Evolutionary conservation across 2,329 filamentous ascomycete genomes (phyloP).

Genomic region (Curvularia sp.): DNA sequence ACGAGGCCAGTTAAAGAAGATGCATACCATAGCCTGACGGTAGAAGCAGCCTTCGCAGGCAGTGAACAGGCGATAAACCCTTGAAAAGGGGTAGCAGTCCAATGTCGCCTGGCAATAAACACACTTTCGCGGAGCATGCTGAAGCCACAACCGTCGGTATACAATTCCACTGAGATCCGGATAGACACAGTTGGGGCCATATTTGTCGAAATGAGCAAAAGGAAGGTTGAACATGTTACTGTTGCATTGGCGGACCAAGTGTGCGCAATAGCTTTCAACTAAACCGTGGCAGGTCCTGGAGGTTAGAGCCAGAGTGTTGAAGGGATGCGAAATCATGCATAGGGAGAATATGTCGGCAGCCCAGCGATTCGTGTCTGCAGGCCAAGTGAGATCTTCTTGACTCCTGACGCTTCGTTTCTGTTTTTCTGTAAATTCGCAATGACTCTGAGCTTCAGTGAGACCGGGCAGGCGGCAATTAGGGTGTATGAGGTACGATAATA

Average conservation of each 20-base stretch:
- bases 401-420: slow-evolving; percentile 30
- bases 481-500: slow-evolving; percentile 38
- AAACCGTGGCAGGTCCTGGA: slow-evolving; percentile 29
- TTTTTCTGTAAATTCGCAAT: slow-evolving; percentile 24
- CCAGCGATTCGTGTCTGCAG: slow-evolving; percentile 36
- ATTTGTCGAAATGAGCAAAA: slow-evolving; percentile 30
- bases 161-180: slow-evolving; percentile 38
- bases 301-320: slow-evolving; percentile 37
- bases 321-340: slow-evolving; percentile 32
- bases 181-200: slow-evolving; percentile 30
- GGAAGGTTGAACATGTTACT: slow-evolving; percentile 38
- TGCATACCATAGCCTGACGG: slow-evolving; percentile 35
- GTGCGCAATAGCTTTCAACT: slow-evolving; percentile 38
- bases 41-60: slow-evolving; percentile 42
- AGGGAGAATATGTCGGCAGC: slow-evolving; percentile 40
- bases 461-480: slow-evolving; percentile 41
- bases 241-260: slow-evolving; percentile 37
- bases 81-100: slow-evolving; percentile 35
- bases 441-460: slow-evolving; percentile 38
- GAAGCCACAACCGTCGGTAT: slow-evolving; percentile 42
- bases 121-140: slow-evolving; percentile 38
- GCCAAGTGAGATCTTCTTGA: slow-evolving; percentile 28
- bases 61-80: slow-evolving; percentile 27
- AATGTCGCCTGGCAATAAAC: slow-evolving; percentile 36
- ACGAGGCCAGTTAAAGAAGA: no score